A percentile compares a stretch with the other conserved stretches of the same genome.
phyloP scores from a whole-genome alignment of 192 early-diverging fungal genomes.

The Paraglomus brasilianum region DNA sequence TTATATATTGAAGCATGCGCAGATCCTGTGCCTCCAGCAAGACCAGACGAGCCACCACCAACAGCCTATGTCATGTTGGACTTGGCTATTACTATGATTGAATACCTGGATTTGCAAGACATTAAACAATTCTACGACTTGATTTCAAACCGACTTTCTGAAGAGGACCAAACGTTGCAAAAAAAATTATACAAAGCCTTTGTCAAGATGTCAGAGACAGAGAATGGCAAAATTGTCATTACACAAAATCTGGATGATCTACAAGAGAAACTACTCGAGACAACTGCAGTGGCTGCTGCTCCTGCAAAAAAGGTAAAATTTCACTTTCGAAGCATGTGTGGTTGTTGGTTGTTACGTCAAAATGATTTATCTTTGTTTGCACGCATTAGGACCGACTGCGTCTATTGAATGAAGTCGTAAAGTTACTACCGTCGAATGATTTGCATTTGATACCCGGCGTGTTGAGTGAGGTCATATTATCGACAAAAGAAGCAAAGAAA shows the following conservation, averaged over 20 bases:
- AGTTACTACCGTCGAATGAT: conserved; percentile 59
- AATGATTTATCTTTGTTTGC: too few relatives aligned
- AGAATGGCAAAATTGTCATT: conserved; percentile 48
- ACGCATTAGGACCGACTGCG: conserved; percentile 59
- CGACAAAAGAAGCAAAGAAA: conserved; percentile 92
- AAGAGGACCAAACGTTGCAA: conserved; percentile 75
- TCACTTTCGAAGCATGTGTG: too few relatives aligned
- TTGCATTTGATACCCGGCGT: conserved; percentile 85
- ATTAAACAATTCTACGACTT: conserved; percentile 58
- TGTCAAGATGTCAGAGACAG: conserved; percentile 50
- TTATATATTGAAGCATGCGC: conserved; percentile 60
- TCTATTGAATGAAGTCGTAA: conserved; percentile 63
- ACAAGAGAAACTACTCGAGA: conserved; percentile 65
- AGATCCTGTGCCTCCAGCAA: conserved; percentile 45
- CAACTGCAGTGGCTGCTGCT: conserved; percentile 58
- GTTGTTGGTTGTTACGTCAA: too few relatives aligned
- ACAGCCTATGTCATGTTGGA: conserved; percentile 87
- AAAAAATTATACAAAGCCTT: conserved; percentile 96
- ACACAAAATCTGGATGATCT: conserved; percentile 58
- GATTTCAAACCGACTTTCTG: conserved; percentile 52
- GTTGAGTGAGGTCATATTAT: conserved; percentile 88
- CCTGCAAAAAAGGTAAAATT: conserved; percentile 65
- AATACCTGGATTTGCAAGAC: conserved; percentile 70
- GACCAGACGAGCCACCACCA: conserved; percentile 62
- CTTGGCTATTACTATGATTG: conserved; percentile 70